A percentile compares a stretch with the other conserved stretches of the same genome.
These are phyloP conservation scores for Fusarium compactum DNA, from an alignment of 2,329 filamentous ascomycete species.

Conservation along the genomic window DNA sequence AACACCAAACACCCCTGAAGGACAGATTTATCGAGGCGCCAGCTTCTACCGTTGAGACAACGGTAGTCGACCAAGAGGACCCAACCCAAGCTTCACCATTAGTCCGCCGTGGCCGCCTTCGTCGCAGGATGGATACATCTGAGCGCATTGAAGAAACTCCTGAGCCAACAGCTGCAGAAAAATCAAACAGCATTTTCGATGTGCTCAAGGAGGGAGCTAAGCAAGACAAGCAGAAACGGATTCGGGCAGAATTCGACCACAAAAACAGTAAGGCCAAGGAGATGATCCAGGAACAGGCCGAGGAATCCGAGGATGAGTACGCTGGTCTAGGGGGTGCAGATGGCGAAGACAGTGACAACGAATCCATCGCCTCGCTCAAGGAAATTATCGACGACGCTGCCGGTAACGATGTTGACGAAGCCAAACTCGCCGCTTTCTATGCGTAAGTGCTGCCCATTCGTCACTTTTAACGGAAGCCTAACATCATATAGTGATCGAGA, in stretches of 20 bases:
- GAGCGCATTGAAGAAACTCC: conserved; percentile 39
- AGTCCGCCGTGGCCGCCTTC: conserved; percentile 68
- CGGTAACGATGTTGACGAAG: conserved; percentile 81
- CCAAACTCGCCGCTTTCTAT: conserved; percentile 85
- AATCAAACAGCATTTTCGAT: conserved; percentile 69
- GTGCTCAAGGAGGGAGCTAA: conserved; percentile 76
- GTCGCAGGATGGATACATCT: conserved; percentile 55
- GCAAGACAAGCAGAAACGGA: conserved; percentile 65
- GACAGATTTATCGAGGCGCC: conserved; percentile 74
- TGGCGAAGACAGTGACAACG: conserved; percentile 86
- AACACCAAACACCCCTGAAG: conserved; percentile 77
- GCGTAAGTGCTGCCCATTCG: conserved; percentile 73
- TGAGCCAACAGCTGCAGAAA: conserved; percentile 30
- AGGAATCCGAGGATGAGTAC: conserved; percentile 98
- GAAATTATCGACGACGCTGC: conserved; percentile 92
- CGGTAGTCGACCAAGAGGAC: conserved; percentile 60
- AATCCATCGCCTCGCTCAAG: conserved; percentile 75
- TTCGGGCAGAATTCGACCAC: conserved; percentile 75
- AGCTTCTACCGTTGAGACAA: conserved; percentile 77
- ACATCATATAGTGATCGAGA: conserved; percentile 74
- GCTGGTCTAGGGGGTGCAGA: conserved; percentile 91
- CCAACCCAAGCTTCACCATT: conserved; percentile 73
- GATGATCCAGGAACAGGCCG: conserved; percentile 92
- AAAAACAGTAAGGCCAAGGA: conserved; percentile 88
- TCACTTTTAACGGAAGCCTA: conserved; percentile 11